phyloP scores from a whole-genome alignment of 176 grass and related monocot species.

The Triticum turgidum region DNA sequence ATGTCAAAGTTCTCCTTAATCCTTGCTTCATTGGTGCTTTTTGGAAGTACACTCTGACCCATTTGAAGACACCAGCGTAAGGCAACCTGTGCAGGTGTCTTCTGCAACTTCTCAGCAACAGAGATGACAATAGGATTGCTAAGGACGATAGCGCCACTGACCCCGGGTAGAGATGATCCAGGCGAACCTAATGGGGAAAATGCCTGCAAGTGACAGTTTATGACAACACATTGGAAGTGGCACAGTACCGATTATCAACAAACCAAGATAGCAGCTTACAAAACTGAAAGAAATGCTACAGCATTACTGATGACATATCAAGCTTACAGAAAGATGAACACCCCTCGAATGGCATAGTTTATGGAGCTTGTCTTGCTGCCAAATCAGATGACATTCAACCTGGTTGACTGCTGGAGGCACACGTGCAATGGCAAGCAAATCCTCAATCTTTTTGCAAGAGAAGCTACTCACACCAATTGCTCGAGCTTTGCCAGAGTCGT shows the following conservation, averaged over 20 bases:
- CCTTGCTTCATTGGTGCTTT: constrained; percentile 49
- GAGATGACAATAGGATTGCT: constrained; percentile 32
- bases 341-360: constrained; percentile 40
- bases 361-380: constrained; percentile 50
- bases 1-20: constrained; percentile 48
- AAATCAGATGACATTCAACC: constrained; percentile 56
- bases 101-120: constrained; percentile 43
- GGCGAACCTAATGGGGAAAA: constrained; percentile 52
- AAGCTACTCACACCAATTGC: constrained; percentile 65
- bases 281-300: neutral
- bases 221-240: neutral
- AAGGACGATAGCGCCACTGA: constrained; percentile 25
- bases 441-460: constrained; percentile 46
- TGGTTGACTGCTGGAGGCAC: constrained; percentile 59
- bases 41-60: constrained; percentile 50
- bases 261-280: neutral
- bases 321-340: constrained; percentile 63
- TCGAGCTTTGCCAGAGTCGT: constrained; percentile 44
- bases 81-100: constrained; percentile 51
- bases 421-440: constrained; percentile 41
- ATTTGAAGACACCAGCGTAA: constrained; percentile 52
- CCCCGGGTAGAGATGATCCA: constrained; percentile 19
- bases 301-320: neutral
- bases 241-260: neutral
- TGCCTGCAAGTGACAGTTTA: constrained; percentile 17